Base-by-base conservation (phyloP, 2,329 filamentous ascomycete species). In the Fusarium circinatum region DNA sequence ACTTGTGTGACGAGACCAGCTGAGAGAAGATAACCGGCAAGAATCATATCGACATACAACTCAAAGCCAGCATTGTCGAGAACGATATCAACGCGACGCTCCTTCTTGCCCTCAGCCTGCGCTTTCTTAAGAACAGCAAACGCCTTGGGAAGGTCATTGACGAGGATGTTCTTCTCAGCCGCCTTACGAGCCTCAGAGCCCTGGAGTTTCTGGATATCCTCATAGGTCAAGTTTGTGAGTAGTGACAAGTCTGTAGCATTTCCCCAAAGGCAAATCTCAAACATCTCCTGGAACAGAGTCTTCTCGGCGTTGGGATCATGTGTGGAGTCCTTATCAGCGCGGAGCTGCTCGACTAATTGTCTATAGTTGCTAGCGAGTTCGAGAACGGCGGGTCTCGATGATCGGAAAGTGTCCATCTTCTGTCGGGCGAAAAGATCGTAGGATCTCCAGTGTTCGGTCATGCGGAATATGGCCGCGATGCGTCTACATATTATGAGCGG, bases 51-150 rank as follows among this genome's bases (percentile, higher is more conserved):
- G 74, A 98, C 96, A 80, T 95, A 99, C 18, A 99, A 89, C 86
- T 99, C 96, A 80, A 99, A 99, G 11, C 96, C 96, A 26, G 96
- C 94, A 78, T 99, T 99, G 82, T 99, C 96, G 10, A 99, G 92
- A 5, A 99, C 93, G 73, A 99, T 96, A 78, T 99, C 96, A 5
- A 99, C 92, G 22, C 94, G 89, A 42, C 95, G 89, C 75, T 95
- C 91, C 69, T 87, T 85, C 79, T 90, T 90, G 34, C 89, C 88
- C 38, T 88, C 86, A 28, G 86, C 87, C 74, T 92, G 89, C 0
- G 92, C 92, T 69, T 89, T 86, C 62, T 88, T 89, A 28, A 97
- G 87, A 0, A 89, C 83, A 13, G 89, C 85, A 81, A 96, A 98
- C 0, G 94, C 93, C 15, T 86, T 84, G 17, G 87, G 88, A 11